A percentile compares a stretch with the other conserved stretches of the same genome.
Conservation (phyloP, 441 rosid species). For the Kokia cookei region DNA sequence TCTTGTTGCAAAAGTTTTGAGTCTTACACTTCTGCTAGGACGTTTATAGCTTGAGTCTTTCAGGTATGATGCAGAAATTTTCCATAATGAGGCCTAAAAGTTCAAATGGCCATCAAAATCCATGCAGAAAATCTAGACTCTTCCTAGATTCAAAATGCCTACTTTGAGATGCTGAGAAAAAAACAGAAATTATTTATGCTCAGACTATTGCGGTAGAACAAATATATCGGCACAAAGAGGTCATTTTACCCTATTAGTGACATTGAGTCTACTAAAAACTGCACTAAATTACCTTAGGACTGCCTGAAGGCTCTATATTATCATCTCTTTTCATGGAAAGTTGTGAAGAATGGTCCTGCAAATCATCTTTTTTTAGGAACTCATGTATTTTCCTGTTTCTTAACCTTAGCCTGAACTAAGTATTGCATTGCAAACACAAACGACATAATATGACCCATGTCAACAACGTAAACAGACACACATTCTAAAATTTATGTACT, state of each 20-base stretch:
- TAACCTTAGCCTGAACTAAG: neutral
- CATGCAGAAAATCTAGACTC: neutral
- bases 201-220: neutral
- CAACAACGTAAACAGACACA: neutral
- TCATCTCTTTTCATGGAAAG: conserved; percentile 24
- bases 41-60: no score
- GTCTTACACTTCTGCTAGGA: neutral
- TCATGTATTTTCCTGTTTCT: neutral
- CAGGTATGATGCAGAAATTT: neutral
- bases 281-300: conserved; percentile 48
- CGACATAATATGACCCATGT: no score
- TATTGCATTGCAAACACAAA: no score
- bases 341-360: conserved; percentile 45
- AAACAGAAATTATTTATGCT: neutral
- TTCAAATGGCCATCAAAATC: neutral
- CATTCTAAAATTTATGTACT: neutral
- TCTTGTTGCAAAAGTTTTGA: neutral
- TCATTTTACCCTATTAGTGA: no score
- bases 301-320: conserved; percentile 34
- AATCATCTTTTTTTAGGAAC: conserved; percentile 8
- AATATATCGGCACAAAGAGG: neutral
- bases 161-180: neutral
- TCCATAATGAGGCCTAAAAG: neutral
- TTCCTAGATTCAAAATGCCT: neutral
- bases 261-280: neutral